Base-by-base conservation (phyloP, 192 early-diverging fungal genomes). In the Entomortierella lignicola region DNA sequence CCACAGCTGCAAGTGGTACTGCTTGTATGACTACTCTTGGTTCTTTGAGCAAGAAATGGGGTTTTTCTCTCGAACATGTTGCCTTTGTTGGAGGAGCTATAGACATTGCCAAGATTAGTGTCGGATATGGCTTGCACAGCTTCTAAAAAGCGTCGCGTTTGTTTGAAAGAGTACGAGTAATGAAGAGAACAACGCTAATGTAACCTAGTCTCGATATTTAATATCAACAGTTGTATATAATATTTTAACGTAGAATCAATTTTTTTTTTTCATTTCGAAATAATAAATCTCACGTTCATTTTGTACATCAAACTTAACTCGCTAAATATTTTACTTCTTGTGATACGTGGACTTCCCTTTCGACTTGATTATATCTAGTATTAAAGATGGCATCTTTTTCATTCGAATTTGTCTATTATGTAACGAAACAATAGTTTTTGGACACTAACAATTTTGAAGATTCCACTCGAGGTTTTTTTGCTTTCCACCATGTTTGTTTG, bases 11-110 rank as follows among this genome's bases (percentile, higher is more conserved):
- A 15, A 53, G 55, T 29, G 29, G 39, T 43, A 26, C 25, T 37
- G 64, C 55, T 26, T 52, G 32, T 37, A 66, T 66, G 64, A 66
- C 64, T 25, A 43, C 39, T 56, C 55, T 66, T 54, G 64, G 64
- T 30, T 26, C 32, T 37, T 20, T 52, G 26, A 23, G 11, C 63
- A 65, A 65, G 63, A 65, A 30, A 31, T 65, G 32, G 11, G 63
- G 48, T 20, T 32, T 20, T 25, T 65, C 30, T 27, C 50, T 50
- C 29, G 23, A 52, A 25, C 31, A 37, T 11, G 10, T 65, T 10
- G 50, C 63, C 31, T 26, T 53, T 26, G 63, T 21, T 32, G 27
- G 18, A 18, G 55, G 55, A 56, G 47, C 47, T 8, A 8, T 50
- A 17, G 4, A 4, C 4, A 4, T 50, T 50, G 47, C 47, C 25